Percentiles rank a stretch among this genome's conserved stretches.
Evolutionary conservation across 2,329 filamentous ascomycete genomes (phyloP).

Genomic region (Dactylellina parvicollis): DNA sequence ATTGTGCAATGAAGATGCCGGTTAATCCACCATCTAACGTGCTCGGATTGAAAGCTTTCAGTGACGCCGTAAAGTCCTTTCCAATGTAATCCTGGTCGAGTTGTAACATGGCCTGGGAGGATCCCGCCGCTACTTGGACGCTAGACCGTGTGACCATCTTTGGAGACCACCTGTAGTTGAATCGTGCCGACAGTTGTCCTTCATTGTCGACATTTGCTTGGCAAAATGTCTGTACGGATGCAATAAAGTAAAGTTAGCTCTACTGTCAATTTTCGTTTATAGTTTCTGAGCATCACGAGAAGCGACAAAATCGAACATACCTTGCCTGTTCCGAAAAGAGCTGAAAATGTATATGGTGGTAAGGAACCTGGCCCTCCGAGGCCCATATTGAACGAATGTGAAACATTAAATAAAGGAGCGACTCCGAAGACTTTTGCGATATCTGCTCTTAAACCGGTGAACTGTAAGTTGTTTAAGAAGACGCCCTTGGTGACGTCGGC

Average conservation of each 20-base stretch:
- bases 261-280: conserved; percentile 1
- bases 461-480: conserved; percentile 95
- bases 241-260: not conserved
- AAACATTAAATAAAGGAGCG: conserved; percentile 93
- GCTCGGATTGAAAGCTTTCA: conserved; percentile 97
- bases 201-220: conserved; percentile 97
- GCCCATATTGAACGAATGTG: conserved; percentile 94
- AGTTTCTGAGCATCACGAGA: not conserved
- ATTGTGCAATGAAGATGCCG: conserved; percentile 94
- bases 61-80: conserved; percentile 86
- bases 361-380: conserved; percentile 73
- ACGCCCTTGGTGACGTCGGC: conserved; percentile 96
- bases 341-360: conserved; percentile 94
- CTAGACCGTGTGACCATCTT: conserved; percentile 86
- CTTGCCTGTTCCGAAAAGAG: conserved; percentile 91
- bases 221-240: conserved; percentile 77
- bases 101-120: conserved; percentile 83
- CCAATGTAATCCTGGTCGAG: conserved; percentile 96
- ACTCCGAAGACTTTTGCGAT: conserved; percentile 96
- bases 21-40: conserved; percentile 89
- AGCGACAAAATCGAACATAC: conserved; percentile 67
- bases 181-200: conserved; percentile 82
- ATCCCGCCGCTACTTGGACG: conserved; percentile 80
- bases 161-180: conserved; percentile 89
- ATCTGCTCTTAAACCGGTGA: conserved; percentile 93